Base-by-base conservation (phyloP, 371 early-diverging fungal genomes). In the Nosema muscidifuracis region DNA sequence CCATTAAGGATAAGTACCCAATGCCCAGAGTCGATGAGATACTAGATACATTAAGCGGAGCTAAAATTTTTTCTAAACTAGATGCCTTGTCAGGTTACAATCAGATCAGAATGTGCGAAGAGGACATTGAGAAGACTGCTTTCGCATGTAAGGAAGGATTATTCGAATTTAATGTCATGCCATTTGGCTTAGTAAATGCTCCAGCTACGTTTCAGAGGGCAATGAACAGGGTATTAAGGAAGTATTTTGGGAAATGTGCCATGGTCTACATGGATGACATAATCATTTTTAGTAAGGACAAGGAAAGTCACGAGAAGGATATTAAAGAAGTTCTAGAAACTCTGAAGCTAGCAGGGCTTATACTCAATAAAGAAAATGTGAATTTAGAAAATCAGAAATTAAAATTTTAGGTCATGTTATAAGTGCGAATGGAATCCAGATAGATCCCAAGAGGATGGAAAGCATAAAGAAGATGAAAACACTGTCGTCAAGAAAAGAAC, bases 81-180 rank as follows among this genome's bases (percentile, higher is more conserved):
- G 87, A 86, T 74, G 65, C 80, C 3, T 64, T 77, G 0, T 47
- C 62, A 10, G 85, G 85, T 0, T 86, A 80, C 65, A 79, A 82
- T 79, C 84, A 86, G 63, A 68, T 85, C 12, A 68, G 0, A 64
- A 82, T 44, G 24, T 0, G 67, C 0, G 50, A 58, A 13, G 63
- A 38, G 0, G 75, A 74, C 16, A 68, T 53, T 0, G 55, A 80
- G 18, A 80, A 83, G 30, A 83, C 85, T 0, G 85, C 83, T 0
- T 85, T 85, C 55, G 66, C 76, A 20, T 69, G 73, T 0, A 30
- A 36, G 26, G n/a, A 62, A 6, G 81, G 83, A 18, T 53, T 73
- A 4, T 80, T 65, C 67, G 82, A 85, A 60, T 86, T 74, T 64
- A 60, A 22, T 2, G 55, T 20, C 56, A 66, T 73, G 67, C 73